A percentile compares a stretch with the other conserved stretches of the same genome.
Evolutionary conservation across 768 basidiomycete species (phyloP).

Genomic region (Pleurotus eryngii): DNA sequence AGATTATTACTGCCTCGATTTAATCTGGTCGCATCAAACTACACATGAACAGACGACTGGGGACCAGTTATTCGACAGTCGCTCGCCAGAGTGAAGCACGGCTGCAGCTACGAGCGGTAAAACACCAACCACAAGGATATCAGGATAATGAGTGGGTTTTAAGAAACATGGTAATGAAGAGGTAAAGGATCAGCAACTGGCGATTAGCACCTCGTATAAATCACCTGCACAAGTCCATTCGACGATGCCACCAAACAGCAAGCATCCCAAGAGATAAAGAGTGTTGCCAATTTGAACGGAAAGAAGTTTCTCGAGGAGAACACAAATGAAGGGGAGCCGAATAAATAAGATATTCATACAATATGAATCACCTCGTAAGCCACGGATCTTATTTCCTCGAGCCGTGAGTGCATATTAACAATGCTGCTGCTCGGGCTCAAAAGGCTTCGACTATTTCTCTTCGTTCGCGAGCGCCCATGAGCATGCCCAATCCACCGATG

Average conservation of each 20-base stretch:
- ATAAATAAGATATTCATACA: not conserved
- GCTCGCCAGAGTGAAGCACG: not conserved
- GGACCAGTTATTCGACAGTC: not conserved
- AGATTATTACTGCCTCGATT: not conserved
- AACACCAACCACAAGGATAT: not conserved
- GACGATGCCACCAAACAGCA: not conserved
- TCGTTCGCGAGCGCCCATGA: slow-evolving; percentile 80
- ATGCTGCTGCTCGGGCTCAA: slow-evolving; percentile 28
- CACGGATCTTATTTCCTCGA: not conserved
- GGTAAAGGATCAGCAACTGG: slow-evolving; percentile 10
- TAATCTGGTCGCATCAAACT: not conserved
- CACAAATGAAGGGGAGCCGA: slow-evolving; percentile 8
- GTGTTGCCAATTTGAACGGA: slow-evolving; percentile 12
- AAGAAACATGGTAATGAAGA: slow-evolving; percentile 1
- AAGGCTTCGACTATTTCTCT: slow-evolving; percentile 72
- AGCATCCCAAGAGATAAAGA: slow-evolving; percentile 14
- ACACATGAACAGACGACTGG: not conserved
- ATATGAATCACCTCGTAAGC: not conserved
- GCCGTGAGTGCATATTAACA: slow-evolving; percentile 11
- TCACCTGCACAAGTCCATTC: not conserved
- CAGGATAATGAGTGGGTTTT: not conserved
- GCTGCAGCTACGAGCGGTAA: not conserved
- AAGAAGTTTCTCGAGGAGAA: slow-evolving; percentile 2
- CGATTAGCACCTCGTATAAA: not conserved
- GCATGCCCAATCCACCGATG: slow-evolving; percentile 73